These are phyloP conservation scores for Rhizopogon rudus DNA, from an alignment of 768 basidiomycete genomes.

Conservation along the genomic window DNA sequence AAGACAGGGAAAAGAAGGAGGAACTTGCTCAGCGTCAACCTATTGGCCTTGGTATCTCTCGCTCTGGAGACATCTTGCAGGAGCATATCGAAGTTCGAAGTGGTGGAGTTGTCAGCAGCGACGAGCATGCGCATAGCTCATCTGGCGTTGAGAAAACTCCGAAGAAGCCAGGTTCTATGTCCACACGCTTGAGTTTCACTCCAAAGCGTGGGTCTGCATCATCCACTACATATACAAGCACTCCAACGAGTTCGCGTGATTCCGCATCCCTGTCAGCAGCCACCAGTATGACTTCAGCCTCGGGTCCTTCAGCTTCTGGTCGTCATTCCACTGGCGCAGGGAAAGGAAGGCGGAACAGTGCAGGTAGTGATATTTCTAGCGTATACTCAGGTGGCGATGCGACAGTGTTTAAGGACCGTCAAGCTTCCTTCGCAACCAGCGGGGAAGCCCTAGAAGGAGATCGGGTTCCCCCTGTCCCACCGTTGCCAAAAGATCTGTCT, in stretches of 20 bases:
- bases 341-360: slow-evolving; percentile 71
- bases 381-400: slow-evolving; percentile 63
- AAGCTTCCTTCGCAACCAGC: slow-evolving; percentile 51
- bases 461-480: slow-evolving; percentile 88
- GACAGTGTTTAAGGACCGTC: slow-evolving; percentile 60
- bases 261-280: slow-evolving; percentile 77
- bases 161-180: slow-evolving; percentile 54
- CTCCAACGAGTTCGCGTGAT: slow-evolving; percentile 80
- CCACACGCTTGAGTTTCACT: slow-evolving; percentile 70
- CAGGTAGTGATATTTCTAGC: slow-evolving; percentile 79
- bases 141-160: slow-evolving; percentile 56
- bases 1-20: slow-evolving; percentile 44
- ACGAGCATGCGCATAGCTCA: slow-evolving; percentile 46
- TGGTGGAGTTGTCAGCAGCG: slow-evolving; percentile 47
- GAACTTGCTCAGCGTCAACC: slow-evolving; percentile 8
- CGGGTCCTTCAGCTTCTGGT: slow-evolving; percentile 53
- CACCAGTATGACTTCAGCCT: slow-evolving; percentile 75
- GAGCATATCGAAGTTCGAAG: slow-evolving; percentile 40
- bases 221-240: slow-evolving; percentile 81
- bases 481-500: slow-evolving; percentile 86
- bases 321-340: slow-evolving; percentile 63
- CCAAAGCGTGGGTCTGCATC: slow-evolving; percentile 87
- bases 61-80: slow-evolving; percentile 26
- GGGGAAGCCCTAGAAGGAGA: slow-evolving; percentile 58
- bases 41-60: slow-evolving; percentile 30